Base-by-base conservation (phyloP, 495 filamentous ascomycete genomes). In the Aspergillus sclerotiicarbonarius region DNA sequence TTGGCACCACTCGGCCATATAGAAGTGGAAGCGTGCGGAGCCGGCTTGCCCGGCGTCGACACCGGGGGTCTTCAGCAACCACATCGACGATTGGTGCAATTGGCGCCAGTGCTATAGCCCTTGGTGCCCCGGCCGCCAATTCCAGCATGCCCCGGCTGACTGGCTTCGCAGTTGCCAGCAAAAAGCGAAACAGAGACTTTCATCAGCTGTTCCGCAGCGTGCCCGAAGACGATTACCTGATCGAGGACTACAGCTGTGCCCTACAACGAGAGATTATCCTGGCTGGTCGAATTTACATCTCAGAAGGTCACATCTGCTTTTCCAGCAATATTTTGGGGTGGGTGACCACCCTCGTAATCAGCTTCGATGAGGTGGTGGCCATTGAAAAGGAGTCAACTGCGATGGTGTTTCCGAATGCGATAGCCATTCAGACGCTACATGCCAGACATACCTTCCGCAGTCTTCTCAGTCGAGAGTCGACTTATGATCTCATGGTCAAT, bases 311-410 rank as follows among this genome's bases (percentile, higher is more conserved):
- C 62, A 87, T 99, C 35, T 99, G 94, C 76, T 99, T 99, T 73
- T 95, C 92, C 58, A 98, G 94, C 71, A 99, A 99, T 67, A 99
- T 99, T 51, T 81, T 99, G 35, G 94, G 94, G 35, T 99, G 94
- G 94, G 86, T 95, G 1, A 99, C 95, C 0, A 98, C 92, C 4
- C 76, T 98, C 30, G 92, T 99, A 41, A 96, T 99, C 71, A 94
- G 90, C 67, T 99, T 98, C 70, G 95, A 98, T 67, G 94, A 99
- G 69, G 87, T 99, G 50, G 90, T 98, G 31, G 89, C 92, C 0
- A 87, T 99, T 2, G 94, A 99, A 69, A 99, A 98, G 73, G 92
- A 96, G 71, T 96, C 82, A 60, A 99, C 94, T 0, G 95, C 93
- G 5, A 81, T 98, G 69, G 84, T 99, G 1, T 97, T 99, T 71